Evolutionary conservation across 2,329 filamentous ascomycete genomes (phyloP), one percentile per base, ranked within the genome.

Genomic region (Lomentospora prolificans): DNA sequence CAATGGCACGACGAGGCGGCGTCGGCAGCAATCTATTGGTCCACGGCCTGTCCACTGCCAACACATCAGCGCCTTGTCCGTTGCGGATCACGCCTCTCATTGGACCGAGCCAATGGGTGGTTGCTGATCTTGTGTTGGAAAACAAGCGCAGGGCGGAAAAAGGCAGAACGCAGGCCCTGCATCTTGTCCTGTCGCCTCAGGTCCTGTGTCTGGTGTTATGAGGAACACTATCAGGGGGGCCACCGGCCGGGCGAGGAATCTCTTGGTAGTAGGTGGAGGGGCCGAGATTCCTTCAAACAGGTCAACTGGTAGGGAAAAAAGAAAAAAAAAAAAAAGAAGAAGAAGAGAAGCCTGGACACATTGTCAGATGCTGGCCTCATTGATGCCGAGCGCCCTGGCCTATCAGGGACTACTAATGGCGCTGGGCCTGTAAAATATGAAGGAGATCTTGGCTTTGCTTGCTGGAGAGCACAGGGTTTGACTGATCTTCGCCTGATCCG

Each of bases 21-120:
- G 46, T 54, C 52, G n/a, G 5, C n/a, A 24, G 14, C 12, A n/a
- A 24, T 33, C 28, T 28, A 55, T 55, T 55, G 53, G 53, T 17
- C 41, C 12, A 55, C 41, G 27, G 53, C 17, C 39, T 48, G 8
- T 44, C 53, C 53, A 55, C 41, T 27, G 53, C 53, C 53, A 55
- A 50, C 53, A 46, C 53, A 50, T 55, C 53, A 50, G 53, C 28
- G 27, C 41, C 25, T 55, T 50, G 53, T 55, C 36, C 36, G 9
- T 44, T 36, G 36, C 36, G 25, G 36, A 54, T 55, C 53, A 19
- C 24, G 12, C 53, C 36, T 33, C 31, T 31, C 25, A 54, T 54
- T 54, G 52, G 52, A 22, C 52, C 33, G 17, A 44, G 52, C 33
- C 17, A 48, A 33, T 33, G 36, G 36, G 17, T 17, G 36, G 52